phyloP scores from a whole-genome alignment of 352 stramenopile species.

The Globisporangium cylindrosporum region DNA sequence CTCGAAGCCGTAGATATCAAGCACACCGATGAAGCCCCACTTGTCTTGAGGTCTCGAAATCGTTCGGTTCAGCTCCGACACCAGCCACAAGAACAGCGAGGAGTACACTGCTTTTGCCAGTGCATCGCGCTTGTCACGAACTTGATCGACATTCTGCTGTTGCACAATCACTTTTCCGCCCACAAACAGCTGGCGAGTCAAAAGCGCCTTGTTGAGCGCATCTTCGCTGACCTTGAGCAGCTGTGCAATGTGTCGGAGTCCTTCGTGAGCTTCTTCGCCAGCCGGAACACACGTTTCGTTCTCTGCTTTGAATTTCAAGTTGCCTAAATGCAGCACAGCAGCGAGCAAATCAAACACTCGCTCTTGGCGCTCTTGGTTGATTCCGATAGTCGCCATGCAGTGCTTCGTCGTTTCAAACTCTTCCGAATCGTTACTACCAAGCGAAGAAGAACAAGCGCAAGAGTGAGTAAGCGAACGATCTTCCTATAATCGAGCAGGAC shows the following conservation, averaged over 20 bases:
- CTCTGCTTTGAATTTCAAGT: conserved; percentile 83
- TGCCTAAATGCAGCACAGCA: conserved; percentile 85
- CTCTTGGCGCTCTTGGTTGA: conserved; percentile 72
- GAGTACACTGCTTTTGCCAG: conserved; percentile 93
- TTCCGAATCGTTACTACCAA: conserved; percentile 51
- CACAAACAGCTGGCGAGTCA: conserved; percentile 85
- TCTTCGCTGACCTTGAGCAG: conserved; percentile 79
- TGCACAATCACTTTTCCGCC: conserved; percentile 89
- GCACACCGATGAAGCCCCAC: conserved; percentile 92
- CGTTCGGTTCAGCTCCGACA: conserved; percentile 87
- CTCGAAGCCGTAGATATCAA: conserved; percentile 99
- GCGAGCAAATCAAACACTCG: conserved; percentile 86
- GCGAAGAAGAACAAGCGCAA: background rate
- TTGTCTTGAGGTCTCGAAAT: conserved; percentile 81
- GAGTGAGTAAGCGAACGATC: background rate
- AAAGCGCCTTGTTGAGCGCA: conserved; percentile 63
- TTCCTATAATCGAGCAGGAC: background rate
- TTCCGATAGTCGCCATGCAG: conserved; percentile 89
- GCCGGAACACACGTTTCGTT: conserved; percentile 74
- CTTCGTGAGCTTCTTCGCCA: conserved; percentile 39
- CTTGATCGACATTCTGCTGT: conserved; percentile 85
- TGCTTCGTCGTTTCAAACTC: conserved; percentile 83
- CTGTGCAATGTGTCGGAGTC: conserved; percentile 63
- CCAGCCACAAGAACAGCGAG: conserved; percentile 89
- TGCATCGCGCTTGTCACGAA: conserved; percentile 85